Conservation (phyloP, 1,139 yeast species). For the Wickerhamomyces sp. region DNA sequence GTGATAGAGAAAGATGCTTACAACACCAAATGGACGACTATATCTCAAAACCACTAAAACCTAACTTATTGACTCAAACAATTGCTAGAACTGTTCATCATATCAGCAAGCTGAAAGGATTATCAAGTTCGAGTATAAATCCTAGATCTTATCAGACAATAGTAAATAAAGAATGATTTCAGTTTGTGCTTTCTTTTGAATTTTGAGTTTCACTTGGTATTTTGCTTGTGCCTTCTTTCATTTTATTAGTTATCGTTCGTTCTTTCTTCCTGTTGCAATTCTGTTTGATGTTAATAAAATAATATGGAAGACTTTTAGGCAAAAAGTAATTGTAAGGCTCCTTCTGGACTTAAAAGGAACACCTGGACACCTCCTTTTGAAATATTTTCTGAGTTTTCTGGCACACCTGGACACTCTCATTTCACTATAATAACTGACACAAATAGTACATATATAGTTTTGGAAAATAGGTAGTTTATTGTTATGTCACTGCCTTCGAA, state of each 20-base stretch:
- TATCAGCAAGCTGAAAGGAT: constrained; percentile 31
- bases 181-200: not conserved
- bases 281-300: too few species aligned
- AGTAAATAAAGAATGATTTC: not conserved
- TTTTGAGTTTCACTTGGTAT: too few species aligned
- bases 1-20: constrained; percentile 78
- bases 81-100: constrained; percentile 80
- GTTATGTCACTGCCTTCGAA: constrained; percentile 30
- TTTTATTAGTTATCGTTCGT: too few species aligned
- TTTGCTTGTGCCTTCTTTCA: too few species aligned
- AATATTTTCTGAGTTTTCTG: too few species aligned
- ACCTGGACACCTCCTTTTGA: not conserved
- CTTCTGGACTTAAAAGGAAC: too few species aligned
- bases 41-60: constrained; percentile 81
- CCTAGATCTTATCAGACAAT: constrained; percentile 16
- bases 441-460: too few species aligned
- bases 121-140: constrained; percentile 15
- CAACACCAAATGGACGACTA: constrained; percentile 92
- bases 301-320: too few species aligned
- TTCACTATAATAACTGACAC: too few species aligned
- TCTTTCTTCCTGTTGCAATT: too few species aligned
- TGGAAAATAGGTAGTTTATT: too few species aligned
- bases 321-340: too few species aligned
- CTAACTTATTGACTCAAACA: constrained; percentile 77
- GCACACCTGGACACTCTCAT: constrained; percentile 1